These are phyloP conservation scores for Podospora pseudoanserina DNA, from an alignment of 495 filamentous ascomycete genomes.

Conservation along the genomic window DNA sequence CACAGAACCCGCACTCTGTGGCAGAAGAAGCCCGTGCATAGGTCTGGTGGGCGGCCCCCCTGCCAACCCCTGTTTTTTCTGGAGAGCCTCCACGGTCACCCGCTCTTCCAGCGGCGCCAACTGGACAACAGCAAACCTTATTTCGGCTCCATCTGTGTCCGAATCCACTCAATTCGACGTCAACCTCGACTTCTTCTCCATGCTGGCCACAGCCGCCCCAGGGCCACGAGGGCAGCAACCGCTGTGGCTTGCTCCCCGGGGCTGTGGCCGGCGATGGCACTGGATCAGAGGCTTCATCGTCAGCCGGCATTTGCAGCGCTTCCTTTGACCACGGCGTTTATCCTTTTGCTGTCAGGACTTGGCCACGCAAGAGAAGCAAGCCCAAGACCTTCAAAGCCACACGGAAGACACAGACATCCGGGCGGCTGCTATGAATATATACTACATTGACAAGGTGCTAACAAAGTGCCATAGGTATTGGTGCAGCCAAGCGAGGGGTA, in stretches of 20 bases:
- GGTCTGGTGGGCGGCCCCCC: constrained; percentile 4
- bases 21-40: constrained; percentile 20
- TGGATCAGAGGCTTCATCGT: constrained; percentile 3
- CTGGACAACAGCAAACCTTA: constrained; percentile 26
- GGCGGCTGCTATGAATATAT: constrained; percentile 3
- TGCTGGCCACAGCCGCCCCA: constrained; percentile 6
- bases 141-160: constrained; percentile 34
- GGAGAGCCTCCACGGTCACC: constrained; percentile 1
- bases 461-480: constrained; percentile 1
- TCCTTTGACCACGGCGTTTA: neutral
- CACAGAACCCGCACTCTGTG: constrained; percentile 19
- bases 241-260: neutral
- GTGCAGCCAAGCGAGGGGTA: neutral
- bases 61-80: constrained; percentile 6
- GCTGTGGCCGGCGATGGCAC: constrained; percentile 6
- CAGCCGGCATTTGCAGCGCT: constrained; percentile 1
- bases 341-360: neutral
- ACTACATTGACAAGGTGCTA: neutral
- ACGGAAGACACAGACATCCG: constrained; percentile 6
- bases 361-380: neutral
- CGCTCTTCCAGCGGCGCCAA: constrained; percentile 13
- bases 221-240: constrained; percentile 16
- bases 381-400: neutral
- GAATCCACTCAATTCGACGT: constrained; percentile 5
- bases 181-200: neutral